Evolutionary conservation across 176 grass and related monocot genomes (phyloP).

Genomic region (Bonia amplexicaulis): DNA sequence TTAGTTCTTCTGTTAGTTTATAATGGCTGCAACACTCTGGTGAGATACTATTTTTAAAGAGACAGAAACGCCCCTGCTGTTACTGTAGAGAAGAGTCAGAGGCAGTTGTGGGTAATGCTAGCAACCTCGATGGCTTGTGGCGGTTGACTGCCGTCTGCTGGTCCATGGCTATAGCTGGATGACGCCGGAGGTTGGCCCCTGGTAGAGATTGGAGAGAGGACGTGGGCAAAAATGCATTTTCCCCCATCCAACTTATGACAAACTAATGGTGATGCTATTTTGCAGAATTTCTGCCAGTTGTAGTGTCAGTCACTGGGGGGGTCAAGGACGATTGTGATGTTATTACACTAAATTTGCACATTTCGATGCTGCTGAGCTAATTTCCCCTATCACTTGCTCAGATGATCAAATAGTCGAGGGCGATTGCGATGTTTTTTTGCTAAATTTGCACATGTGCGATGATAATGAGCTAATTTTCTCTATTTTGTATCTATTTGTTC

Average conservation of each 20-base stretch:
- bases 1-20: background rate
- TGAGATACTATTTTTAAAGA: background rate
- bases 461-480: slow-evolving; percentile 27
- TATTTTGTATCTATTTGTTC: slow-evolving; percentile 33
- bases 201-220: background rate
- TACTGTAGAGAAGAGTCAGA: background rate
- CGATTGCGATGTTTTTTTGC: background rate
- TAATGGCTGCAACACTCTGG: background rate
- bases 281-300: background rate
- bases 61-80: background rate
- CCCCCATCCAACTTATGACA: background rate
- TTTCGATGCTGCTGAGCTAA: background rate
- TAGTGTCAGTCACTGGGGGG: background rate
- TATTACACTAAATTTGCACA: background rate
- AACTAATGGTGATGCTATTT: background rate
- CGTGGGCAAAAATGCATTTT: background rate
- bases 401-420: background rate
- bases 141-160: background rate
- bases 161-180: background rate
- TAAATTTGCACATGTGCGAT: background rate
- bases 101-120: background rate
- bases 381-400: background rate
- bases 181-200: background rate
- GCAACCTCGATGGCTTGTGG: background rate
- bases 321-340: background rate